phyloP scores from a whole-genome alignment of 2,329 filamentous ascomycete genomes.

The Trichocomaceae sp. region DNA sequence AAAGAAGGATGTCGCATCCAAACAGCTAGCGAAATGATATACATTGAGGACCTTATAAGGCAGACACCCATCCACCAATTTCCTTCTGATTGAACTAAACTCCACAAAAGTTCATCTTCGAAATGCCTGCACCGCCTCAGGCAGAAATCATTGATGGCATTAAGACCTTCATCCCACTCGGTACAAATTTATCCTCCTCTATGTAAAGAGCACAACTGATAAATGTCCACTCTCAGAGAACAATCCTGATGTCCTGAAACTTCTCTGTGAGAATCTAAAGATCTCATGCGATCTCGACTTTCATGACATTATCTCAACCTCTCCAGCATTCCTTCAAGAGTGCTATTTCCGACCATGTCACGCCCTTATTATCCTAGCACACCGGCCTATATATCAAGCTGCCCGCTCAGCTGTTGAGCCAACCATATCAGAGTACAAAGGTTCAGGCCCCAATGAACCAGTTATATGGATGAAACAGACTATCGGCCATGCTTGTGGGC shows the following conservation, averaged over 20 bases:
- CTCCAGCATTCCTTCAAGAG: slow-evolving; percentile 44
- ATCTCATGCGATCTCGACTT: slow-evolving; percentile 44
- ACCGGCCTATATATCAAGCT: slow-evolving; percentile 1
- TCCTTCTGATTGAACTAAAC: not conserved
- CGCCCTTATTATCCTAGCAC: slow-evolving; percentile 32
- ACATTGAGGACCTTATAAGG: not conserved
- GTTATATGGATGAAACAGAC: slow-evolving; percentile 56
- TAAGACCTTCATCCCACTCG: slow-evolving; percentile 30
- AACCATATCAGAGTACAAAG: slow-evolving; percentile 32
- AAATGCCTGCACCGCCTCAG: slow-evolving; percentile 1
- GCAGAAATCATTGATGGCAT: slow-evolving; percentile 21
- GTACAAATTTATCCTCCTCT: slow-evolving; percentile 14
- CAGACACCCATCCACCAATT: not conserved
- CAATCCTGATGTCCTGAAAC: slow-evolving; percentile 50
- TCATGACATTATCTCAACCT: slow-evolving; percentile 49
- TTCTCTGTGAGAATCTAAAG: slow-evolving; percentile 45
- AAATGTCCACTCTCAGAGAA: slow-evolving; percentile 44
- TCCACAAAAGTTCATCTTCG: not conserved
- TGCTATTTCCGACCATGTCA: slow-evolving; percentile 49
- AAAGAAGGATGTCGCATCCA: too few species aligned
- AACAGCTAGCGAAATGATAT: too few species aligned
- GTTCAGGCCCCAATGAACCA: slow-evolving; percentile 44
- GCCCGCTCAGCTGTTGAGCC: slow-evolving; percentile 1
- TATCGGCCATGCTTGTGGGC: slow-evolving; percentile 52
- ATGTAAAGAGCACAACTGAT: slow-evolving; percentile 12